Evolutionary conservation across 805 yeast species (phyloP), one percentile per base, ranked within the genome.

Genomic region (Ogataea allantospora): DNA sequence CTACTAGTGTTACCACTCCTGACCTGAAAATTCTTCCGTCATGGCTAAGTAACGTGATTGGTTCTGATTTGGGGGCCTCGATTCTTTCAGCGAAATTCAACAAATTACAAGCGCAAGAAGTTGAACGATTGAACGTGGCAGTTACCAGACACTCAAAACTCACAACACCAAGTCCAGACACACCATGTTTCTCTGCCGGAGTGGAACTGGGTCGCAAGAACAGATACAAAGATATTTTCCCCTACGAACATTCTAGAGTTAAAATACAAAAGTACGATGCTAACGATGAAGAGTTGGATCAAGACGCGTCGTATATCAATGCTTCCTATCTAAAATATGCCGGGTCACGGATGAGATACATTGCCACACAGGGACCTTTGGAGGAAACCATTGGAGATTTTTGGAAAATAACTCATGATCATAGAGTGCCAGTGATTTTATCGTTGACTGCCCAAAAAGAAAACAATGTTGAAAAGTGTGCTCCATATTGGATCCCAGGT

Each of bases 281-380:
- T 5, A 33, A 41, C 5, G 46, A 43, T 17, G 38, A 42, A 28
- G 64, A 55, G 36, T 33, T 50, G 18, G 59, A 54, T 30, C 38
- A 66, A 38, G 86, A 81, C 57, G 38, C 53, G 1, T 51, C 58
- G 3, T 89, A 89, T 58, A 87, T 89, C 51, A 89, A 89, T 62
- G 99, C 98, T 0, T 86, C 89, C 16, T 83, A 86, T 62, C 61
- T 86, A 31, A 41, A 68, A 49, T 53, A 70, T 54, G 42, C 67
- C 55, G 39, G 63, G 48, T 51, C 71, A 27, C 33, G 51, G 5
- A 42, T 62, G 26, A 70, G 73, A 27, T 84, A 82, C 54, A 85
- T 89, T 51, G 96, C 95, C 0, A 75, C 95, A 1, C 96, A 91
- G 59, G 99, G 96, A 2, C 99, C 99, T 2, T 60, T 85, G 42